A percentile compares a stretch with the other conserved stretches of the same genome.
Evolutionary conservation across 169 alveolate species (phyloP).

Genomic region (Plasmodium adleri): DNA sequence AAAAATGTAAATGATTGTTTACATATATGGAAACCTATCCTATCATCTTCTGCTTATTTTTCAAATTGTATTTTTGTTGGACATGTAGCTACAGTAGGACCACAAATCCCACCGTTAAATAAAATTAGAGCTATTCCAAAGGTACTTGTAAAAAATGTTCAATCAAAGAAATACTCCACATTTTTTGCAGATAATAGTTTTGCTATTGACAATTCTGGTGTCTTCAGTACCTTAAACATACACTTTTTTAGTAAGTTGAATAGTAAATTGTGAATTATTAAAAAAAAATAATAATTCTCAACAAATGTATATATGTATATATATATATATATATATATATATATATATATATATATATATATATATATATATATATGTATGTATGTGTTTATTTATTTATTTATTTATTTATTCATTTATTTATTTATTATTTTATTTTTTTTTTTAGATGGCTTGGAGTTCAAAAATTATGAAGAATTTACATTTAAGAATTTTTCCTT

Average conservation of each 20-base stretch:
- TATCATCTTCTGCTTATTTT: constrained; percentile 30
- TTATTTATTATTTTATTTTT: not conserved
- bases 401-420: not conserved
- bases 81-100: constrained; percentile 52
- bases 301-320: not conserved
- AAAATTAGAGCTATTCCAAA: constrained; percentile 76
- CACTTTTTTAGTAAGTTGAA: constrained; percentile 48
- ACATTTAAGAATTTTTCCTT: constrained; percentile 49
- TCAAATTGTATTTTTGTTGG: constrained; percentile 48
- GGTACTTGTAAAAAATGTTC: constrained; percentile 28
- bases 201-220: constrained; percentile 63
- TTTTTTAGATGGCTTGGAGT: constrained; percentile 45
- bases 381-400: too few relatives aligned
- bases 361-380: not conserved
- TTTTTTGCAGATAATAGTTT: constrained; percentile 65
- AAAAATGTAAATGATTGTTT: constrained; percentile 70
- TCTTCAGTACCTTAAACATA: constrained; percentile 26
- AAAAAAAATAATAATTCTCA: not conserved
- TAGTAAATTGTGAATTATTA: not conserved
- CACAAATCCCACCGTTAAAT: constrained; percentile 68
- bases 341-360: too few relatives aligned
- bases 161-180: constrained; percentile 22
- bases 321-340: too few relatives aligned
- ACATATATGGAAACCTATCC: constrained; percentile 76
- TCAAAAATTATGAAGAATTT: constrained; percentile 45